phyloP scores from a whole-genome alignment of 2,329 filamentous ascomycete species.

The Trichoderma koningii region DNA sequence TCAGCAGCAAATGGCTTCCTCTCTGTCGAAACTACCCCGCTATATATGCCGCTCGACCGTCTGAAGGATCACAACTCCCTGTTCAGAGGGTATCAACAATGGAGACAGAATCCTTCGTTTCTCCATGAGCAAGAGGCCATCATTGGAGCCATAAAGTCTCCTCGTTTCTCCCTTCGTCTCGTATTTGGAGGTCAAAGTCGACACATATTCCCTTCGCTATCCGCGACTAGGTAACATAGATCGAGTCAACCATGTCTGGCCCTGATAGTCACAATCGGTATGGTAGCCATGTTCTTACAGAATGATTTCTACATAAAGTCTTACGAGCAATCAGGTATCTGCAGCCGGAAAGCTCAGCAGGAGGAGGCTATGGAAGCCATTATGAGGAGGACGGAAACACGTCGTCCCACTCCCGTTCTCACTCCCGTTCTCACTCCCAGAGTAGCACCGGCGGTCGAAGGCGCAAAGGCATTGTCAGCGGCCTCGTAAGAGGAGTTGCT shows the following conservation, averaged over 20 bases:
- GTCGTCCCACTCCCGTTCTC: neutral
- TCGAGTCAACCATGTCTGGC: slow-evolving; percentile 1
- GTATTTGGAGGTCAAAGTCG: neutral
- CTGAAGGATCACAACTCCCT: neutral
- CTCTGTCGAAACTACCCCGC: neutral
- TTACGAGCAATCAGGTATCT: neutral
- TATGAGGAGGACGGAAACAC: slow-evolving; percentile 2
- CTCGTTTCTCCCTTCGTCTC: neutral
- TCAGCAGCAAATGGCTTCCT: neutral
- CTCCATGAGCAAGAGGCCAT: neutral
- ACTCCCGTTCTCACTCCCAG: slow-evolving; percentile 16
- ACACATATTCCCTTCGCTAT: neutral
- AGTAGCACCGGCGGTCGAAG: slow-evolving; percentile 1
- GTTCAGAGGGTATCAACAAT: neutral
- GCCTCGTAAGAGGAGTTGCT: slow-evolving; percentile 17
- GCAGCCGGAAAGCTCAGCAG: neutral
- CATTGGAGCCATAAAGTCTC: neutral
- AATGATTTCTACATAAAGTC: neutral
- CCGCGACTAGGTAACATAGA: accelerated
- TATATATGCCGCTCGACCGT: slow-evolving; percentile 1
- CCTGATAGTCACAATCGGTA: slow-evolving; percentile 7
- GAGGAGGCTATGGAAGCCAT: neutral
- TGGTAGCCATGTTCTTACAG: neutral
- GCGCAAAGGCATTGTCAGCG: slow-evolving; percentile 13
- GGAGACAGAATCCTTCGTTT: neutral